Evolutionary conservation across 805 yeast species (phyloP), one percentile per base, ranked within the genome.

Genomic region (Kregervanrija fluxuum): DNA sequence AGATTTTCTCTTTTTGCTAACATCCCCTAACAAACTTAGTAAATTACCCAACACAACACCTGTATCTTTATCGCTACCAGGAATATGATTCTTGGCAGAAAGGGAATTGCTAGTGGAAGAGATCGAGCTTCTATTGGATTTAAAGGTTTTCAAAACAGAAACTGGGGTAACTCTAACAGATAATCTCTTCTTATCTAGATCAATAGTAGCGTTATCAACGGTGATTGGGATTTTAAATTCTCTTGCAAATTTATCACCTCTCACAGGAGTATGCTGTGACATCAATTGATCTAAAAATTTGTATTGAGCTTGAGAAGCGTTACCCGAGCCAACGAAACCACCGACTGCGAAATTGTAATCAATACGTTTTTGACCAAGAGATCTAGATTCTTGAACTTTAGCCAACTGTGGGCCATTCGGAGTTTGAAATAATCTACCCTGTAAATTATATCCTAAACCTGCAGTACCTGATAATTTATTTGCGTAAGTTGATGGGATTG

Each of bases 381-480:
- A 65, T 69, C 95, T 78, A 47, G 91, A 95, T 12, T 89, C 85
- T 14, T 77, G 78, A 36, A 82, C 69, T 43, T 66, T 66, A 11
- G 65, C 62, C 45, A 71, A 63, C 39, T 73, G 66, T 17, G 79
- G 64, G 41, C 95, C 95, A 54, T 81, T 77, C 16, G 95, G 93
- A 4, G 84, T 70, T 59, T 79, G 83, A 46, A 68, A 59, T 34
- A 87, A 65, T 59, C 87, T 74, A 6, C 95, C 95, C 46, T 71
- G 74, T 48, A 83, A 73, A 35, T 69, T 70, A 55, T 85, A 87
- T 1, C 86, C 74, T 48, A 86, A 70, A 6, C 95, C 95, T 30
- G 84, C 95, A 8, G 85, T 76, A 31, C 89, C 95, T 43, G 81
- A 56, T 12, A 58, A 49, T 45, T 51, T 48, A 12, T 55, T 49